Evolutionary conservation across 306 rosid species (phyloP), one percentile per base, ranked within the genome.

Genomic region (Dryas alaskensis): DNA sequence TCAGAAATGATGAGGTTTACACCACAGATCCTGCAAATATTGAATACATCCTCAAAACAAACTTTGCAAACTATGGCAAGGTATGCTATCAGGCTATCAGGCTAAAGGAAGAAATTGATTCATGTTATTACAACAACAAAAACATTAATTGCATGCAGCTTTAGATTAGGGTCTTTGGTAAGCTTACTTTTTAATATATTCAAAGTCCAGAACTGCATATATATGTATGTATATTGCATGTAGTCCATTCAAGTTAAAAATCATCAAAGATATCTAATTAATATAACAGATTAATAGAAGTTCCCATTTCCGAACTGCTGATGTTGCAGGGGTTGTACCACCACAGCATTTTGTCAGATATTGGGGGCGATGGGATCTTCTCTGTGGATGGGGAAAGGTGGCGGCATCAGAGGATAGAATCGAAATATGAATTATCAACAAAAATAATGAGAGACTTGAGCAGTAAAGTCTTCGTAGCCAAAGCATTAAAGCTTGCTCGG

Each of bases 21-120:
- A 74, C 83, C 12, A n/a, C 76, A 16, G 79, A 74, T 53, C 79
- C 83, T 61, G 65, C 65, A 60, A 74, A 74, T 37, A 72, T 74
- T 9, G 83, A 80, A 31, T 80, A 74, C n/a, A 76, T 74, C n/a
- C 79, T 80, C 52, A 74, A 80, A 54, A 80, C 72, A 5, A 80
- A 74, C 74, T 79, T 79, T 42, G 8, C 58, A 16, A 79, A 74
- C 58, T 74, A 79, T 52, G 79, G 83, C 64, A 79, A 45, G 83
- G 83, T 79, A 73, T 9, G 69, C 6, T 8, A 49, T 8, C 8
- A 49, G 1, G 3, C 3, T 8, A 16, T 8, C 8, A 49, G 1
- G 14, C 0, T 8, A 16, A 10, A 25, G 44, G 8, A 45, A 45
- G 48, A 8, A 45, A 45, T 31, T 31, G 37, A 8, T 45, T 45